phyloP scores from a whole-genome alignment of 2,329 filamentous ascomycete genomes.

The Pestalotiopsis sp. region DNA sequence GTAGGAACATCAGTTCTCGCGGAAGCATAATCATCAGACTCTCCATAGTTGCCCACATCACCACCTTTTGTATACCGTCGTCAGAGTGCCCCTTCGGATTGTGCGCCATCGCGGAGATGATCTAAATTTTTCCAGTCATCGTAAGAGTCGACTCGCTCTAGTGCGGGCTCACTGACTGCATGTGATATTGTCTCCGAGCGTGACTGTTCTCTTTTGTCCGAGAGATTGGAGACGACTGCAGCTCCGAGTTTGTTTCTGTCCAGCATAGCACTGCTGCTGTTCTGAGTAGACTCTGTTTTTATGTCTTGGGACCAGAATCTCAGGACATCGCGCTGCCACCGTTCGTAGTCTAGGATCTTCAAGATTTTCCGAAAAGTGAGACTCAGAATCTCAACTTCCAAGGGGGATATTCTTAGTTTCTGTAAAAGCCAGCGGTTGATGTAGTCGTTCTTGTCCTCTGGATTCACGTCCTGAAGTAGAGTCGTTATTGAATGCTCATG shows the following conservation, averaged over 20 bases:
- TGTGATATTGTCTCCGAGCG: background rate
- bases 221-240: background rate
- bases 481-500: slow-evolving; percentile 4
- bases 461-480: background rate
- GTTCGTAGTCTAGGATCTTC: slow-evolving; percentile 33
- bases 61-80: too few species aligned
- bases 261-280: too few species aligned
- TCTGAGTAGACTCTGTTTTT: background rate
- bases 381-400: slow-evolving; percentile 48
- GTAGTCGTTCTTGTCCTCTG: slow-evolving; percentile 43
- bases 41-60: background rate
- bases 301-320: slow-evolving; percentile 41
- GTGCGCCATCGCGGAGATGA: background rate
- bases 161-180: background rate
- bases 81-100: background rate
- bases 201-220: background rate
- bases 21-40: too few species aligned
- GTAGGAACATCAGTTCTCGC: background rate
- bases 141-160: background rate
- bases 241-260: too few species aligned
- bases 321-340: slow-evolving; percentile 47
- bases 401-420: slow-evolving; percentile 47
- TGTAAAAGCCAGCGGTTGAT: slow-evolving; percentile 58
- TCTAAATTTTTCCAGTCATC: background rate
- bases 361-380: slow-evolving; percentile 34